Conservation (phyloP, 2,329 filamentous ascomycete genomes). For the Ploettnerulaceae sp. region DNA sequence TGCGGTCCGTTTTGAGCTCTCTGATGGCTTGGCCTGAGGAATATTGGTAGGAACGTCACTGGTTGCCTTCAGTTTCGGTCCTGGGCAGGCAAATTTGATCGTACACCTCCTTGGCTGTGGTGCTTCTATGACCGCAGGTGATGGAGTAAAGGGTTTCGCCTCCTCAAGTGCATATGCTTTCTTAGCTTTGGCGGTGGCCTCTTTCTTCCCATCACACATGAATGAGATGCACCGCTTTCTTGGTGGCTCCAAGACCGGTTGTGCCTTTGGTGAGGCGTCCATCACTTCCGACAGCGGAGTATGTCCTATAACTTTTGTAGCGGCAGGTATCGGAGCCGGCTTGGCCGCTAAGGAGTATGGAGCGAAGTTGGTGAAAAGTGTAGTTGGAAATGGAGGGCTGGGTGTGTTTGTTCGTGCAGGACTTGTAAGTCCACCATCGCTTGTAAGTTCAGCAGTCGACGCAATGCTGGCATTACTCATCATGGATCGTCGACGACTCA, state of each 20-base stretch:
- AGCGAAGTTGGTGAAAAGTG: conserved; percentile 41
- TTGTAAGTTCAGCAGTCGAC: conserved; percentile 89
- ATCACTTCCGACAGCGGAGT: conserved; percentile 15
- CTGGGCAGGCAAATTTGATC: conserved; percentile 73
- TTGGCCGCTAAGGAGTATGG: conserved; percentile 28
- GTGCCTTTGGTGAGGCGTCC: conserved; percentile 37
- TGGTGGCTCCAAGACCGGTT: conserved; percentile 58
- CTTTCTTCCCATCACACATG: conserved; percentile 65
- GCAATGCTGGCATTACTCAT: conserved; percentile 75
- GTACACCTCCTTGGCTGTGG: conserved; percentile 49
- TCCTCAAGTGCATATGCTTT: conserved; percentile 34
- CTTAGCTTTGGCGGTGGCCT: conserved; percentile 38
- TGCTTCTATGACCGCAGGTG: conserved; percentile 32
- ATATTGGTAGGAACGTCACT: conserved; percentile 13
- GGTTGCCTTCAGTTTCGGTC: conserved; percentile 41
- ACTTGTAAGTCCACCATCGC: conserved; percentile 85
- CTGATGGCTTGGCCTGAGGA: conserved; percentile 16
- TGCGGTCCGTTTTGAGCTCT: conserved; percentile 15
- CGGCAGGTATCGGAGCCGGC: conserved; percentile 12
- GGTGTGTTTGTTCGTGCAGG: conserved; percentile 83
- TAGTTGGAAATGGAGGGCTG: conserved; percentile 73
- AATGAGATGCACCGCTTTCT: conserved; percentile 92
- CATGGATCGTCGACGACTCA: conserved; percentile 46
- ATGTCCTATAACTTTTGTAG: conserved; percentile 13
- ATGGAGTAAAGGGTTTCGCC: conserved; percentile 36